Base-by-base conservation (phyloP, 1,139 yeast species). In the Diutina siamensis region DNA sequence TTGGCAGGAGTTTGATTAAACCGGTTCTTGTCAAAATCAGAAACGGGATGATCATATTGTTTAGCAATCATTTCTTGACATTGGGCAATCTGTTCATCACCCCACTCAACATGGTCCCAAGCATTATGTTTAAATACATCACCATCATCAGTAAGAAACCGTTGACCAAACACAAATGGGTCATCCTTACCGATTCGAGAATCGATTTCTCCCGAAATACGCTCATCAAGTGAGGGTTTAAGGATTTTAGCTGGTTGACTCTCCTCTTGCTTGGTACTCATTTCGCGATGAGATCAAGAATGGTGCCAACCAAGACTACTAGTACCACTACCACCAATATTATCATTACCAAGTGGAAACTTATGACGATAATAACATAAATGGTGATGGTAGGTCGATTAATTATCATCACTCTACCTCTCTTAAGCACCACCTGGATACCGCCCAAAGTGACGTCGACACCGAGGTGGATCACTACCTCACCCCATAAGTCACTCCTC, bases 21-120 rank as follows among this genome's bases (percentile, higher is more conserved):
- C 47, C 80, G 66, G 33, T 73, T 71, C 63, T 85, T 87, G 59
- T 92, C 95, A 57, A 83, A 85, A 3, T 84, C 95, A 45, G 78
- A 71, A 15, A 94, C 98, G 0, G 97, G 97, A 47, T 71, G 67
- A 44, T 82, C 87, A 51, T 77, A 76, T 59, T 92, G 99, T 52
- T 78, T 76, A 13, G 76, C 65, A 27, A 92, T 83, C 61, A 82
- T 78, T 53, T 72, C 80, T 58, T 84, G 74, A 2, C 97, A 96
- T 53, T 82, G 79, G 19, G 69, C 61, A 27, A 81, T 65, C 59
- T 94, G 97, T 54, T 87, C 95, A 45, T 83, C 88, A 44, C 95
- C 97, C 96, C 97, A 89, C 58, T 88, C 96, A 19, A 88, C 97
- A 59, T 94, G 95, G 60, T 92, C 99, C 82, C 99, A 92, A 0